Percentiles rank a stretch among this genome's conserved stretches.
Evolutionary conservation across 2,329 filamentous ascomycete genomes (phyloP).

Genomic region (Chaetomium globosum): DNA sequence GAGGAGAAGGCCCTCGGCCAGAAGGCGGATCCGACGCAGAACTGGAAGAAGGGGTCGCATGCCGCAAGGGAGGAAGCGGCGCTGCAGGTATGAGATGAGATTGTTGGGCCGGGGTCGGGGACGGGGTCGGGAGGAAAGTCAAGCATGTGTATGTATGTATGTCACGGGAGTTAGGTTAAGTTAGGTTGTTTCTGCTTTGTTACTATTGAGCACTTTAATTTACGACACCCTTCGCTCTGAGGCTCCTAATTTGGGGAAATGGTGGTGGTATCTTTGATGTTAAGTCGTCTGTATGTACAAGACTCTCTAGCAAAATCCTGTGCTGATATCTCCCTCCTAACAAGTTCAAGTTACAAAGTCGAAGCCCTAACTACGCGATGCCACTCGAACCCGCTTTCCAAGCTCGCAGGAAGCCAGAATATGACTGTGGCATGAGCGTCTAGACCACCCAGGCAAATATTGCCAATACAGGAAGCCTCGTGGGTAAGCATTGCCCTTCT

Average conservation of each 20-base stretch:
- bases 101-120: no score
- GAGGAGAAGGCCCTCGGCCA: constrained; percentile 56
- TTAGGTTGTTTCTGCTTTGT: background rate
- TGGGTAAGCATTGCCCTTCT: background rate
- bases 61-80: constrained; percentile 60
- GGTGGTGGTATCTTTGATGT: background rate
- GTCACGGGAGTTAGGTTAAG: no score
- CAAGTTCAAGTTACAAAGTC: background rate
- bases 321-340: constrained; percentile 5
- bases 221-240: background rate
- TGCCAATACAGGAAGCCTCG: background rate
- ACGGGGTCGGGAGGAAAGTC: no score
- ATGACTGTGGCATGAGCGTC: background rate
- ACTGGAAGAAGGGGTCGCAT: constrained; percentile 60
- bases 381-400: background rate
- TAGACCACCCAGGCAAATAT: background rate
- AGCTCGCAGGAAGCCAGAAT: background rate
- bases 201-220: background rate
- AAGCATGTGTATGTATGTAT: no score
- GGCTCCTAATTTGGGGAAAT: background rate
- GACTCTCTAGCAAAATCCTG: background rate
- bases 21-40: constrained; percentile 57
- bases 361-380: background rate
- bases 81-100: constrained; percentile 53
- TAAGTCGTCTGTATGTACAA: background rate